Conservation (phyloP, 2,329 filamentous ascomycete species). For the Aspergillus brunneoviolaceus region DNA sequence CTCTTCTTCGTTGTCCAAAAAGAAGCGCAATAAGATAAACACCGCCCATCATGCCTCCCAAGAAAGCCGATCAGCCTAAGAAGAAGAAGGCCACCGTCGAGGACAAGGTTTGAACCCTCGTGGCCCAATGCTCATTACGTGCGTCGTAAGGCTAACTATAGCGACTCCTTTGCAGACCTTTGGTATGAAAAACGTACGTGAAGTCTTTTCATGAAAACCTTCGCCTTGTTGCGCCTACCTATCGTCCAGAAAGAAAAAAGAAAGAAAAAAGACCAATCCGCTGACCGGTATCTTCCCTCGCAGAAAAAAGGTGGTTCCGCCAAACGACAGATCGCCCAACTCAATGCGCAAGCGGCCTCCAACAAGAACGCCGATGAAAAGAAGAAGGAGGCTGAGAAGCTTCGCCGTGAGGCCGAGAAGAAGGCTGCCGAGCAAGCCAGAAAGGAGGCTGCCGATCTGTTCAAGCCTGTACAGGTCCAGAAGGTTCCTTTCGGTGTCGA, state of each 20-base stretch:
- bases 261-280: background rate
- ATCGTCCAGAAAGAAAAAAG: background rate
- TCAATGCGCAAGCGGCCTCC: slow-evolving; percentile 70
- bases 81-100: slow-evolving; percentile 62
- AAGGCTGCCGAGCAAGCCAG: slow-evolving; percentile 81
- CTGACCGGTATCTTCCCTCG: slow-evolving; percentile 21
- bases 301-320: slow-evolving; percentile 88
- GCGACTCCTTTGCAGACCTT: slow-evolving; percentile 62
- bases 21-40: slow-evolving; percentile 7
- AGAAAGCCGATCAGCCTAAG: slow-evolving; percentile 47
- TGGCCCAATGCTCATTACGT: slow-evolving; percentile 12
- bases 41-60: slow-evolving; percentile 49
- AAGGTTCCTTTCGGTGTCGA: slow-evolving; percentile 98
- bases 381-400: slow-evolving; percentile 66
- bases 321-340: slow-evolving; percentile 85
- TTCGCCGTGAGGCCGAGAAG: slow-evolving; percentile 79
- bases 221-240: background rate
- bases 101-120: slow-evolving; percentile 62
- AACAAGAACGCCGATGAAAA: slow-evolving; percentile 86
- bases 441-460: slow-evolving; percentile 74
- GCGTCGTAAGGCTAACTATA: slow-evolving; percentile 15
- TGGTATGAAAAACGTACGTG: slow-evolving; percentile 89
- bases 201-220: slow-evolving; percentile 4
- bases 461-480: slow-evolving; percentile 92
- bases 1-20: slow-evolving; percentile 11